Percentiles rank a stretch among this genome's conserved stretches.
Conservation (phyloP, 2,329 filamentous ascomycete genomes). For the Calonectria hawksworthii region DNA sequence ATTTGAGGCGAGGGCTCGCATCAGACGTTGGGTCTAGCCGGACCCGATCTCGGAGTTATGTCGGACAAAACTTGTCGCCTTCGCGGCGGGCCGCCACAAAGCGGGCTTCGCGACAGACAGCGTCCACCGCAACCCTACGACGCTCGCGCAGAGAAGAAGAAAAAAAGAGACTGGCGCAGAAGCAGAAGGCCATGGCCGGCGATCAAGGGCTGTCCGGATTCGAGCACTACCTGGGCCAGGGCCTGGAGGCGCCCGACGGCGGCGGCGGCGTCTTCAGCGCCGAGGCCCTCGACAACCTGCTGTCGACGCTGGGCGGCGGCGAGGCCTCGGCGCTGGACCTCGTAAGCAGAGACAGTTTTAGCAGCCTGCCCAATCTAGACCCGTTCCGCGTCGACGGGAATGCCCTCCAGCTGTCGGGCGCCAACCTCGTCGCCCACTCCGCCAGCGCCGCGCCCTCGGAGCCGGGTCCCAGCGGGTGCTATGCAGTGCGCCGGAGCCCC, state of each 20-base stretch:
- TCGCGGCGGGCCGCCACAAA: neutral
- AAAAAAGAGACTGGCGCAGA: too few relatives aligned
- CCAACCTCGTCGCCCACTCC: neutral
- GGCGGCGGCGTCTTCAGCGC: neutral
- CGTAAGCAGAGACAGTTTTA: neutral
- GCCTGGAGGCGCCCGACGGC: neutral
- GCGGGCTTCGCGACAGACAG: constrained; percentile 8
- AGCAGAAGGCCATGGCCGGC: neutral
- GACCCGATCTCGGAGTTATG: constrained; percentile 23
- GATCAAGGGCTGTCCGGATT: constrained; percentile 4
- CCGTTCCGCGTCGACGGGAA: neutral
- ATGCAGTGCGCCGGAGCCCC: constrained; percentile 6
- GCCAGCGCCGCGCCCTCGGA: neutral
- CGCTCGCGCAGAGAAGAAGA: neutral
- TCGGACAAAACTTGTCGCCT: constrained; percentile 16
- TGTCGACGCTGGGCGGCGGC: constrained; percentile 9
- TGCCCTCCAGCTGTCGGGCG: neutral
- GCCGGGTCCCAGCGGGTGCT: constrained; percentile 8
- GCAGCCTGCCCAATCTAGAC: neutral
- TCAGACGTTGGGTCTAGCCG: neutral
- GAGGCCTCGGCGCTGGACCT: constrained; percentile 10
- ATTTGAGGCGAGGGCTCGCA: neutral
- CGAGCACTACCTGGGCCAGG: neutral
- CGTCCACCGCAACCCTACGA: neutral
- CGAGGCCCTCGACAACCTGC: constrained; percentile 14